Evolutionary conservation across 2,329 filamentous ascomycete species (phyloP).

Genomic region (Penicillium verrucosum): DNA sequence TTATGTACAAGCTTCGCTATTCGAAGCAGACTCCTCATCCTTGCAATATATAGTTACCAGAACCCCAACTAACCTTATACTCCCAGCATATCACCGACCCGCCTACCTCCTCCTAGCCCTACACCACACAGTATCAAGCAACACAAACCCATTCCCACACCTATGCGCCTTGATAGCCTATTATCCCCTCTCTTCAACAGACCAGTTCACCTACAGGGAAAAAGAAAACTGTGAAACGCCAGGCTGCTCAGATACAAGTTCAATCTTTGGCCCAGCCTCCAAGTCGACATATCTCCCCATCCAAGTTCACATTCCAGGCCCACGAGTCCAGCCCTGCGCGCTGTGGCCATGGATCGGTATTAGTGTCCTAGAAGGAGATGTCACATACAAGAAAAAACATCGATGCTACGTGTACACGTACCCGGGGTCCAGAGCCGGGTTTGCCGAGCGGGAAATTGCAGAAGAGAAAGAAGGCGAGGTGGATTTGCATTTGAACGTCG

Average conservation of each 20-base stretch:
- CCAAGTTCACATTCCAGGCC: conserved; percentile 55
- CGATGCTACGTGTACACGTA: conserved; percentile 50
- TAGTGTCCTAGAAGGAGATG: conserved; percentile 24
- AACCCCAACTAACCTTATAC: neutral
- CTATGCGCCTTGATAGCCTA: conserved; percentile 59
- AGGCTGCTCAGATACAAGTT: conserved; percentile 24
- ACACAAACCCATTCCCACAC: conserved; percentile 54
- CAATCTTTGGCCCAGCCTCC: conserved; percentile 33
- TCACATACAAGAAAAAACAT: conserved; percentile 31
- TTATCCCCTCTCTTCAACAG: conserved; percentile 43
- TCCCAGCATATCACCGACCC: conserved; percentile 56
- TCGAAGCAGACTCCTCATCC: neutral
- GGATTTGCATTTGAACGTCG: neutral
- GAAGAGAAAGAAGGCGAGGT: conserved; percentile 48
- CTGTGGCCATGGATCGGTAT: conserved; percentile 24
- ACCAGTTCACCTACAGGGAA: conserved; percentile 4
- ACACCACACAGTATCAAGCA: conserved; percentile 38
- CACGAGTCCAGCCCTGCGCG: conserved; percentile 8
- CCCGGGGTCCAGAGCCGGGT: conserved; percentile 56
- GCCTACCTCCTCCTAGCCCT: conserved; percentile 53
- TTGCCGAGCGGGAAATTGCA: conserved; percentile 63
- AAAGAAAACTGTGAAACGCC: conserved; percentile 30
- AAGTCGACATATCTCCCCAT: conserved; percentile 41
- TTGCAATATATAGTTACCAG: neutral
- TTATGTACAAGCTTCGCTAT: neutral